Evolutionary conservation across 352 stramenopile species (phyloP).

Genomic region (Elongisporangium undulatum): DNA sequence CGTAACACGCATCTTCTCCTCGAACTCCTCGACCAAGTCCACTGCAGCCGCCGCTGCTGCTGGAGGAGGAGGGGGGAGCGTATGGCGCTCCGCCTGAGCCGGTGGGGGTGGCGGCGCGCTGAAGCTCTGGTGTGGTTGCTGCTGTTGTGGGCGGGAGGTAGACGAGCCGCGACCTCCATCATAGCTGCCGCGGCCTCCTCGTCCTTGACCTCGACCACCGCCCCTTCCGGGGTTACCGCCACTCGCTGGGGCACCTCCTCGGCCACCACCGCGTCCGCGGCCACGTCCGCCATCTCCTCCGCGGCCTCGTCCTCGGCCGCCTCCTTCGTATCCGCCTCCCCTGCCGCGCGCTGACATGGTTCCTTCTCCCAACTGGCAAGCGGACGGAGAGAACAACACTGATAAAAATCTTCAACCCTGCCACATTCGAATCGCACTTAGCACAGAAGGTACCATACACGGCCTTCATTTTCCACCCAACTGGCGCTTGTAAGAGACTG

Average conservation of each 20-base stretch:
- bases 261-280: background rate
- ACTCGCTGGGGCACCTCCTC: background rate
- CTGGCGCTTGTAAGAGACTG: background rate
- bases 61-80: background rate
- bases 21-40: slow-evolving; percentile 17
- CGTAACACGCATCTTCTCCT: slow-evolving; percentile 30
- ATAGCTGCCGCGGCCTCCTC: background rate
- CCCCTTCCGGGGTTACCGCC: background rate
- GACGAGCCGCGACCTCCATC: background rate
- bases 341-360: background rate
- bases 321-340: background rate
- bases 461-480: background rate
- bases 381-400: slow-evolving; percentile 1
- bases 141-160: background rate
- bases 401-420: slow-evolving; percentile 2
- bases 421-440: background rate
- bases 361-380: background rate
- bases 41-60: slow-evolving; percentile 4
- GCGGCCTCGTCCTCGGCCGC: slow-evolving; percentile 1
- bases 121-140: background rate
- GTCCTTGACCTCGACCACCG: background rate
- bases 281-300: background rate
- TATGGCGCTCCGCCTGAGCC: background rate
- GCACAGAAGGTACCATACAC: background rate
- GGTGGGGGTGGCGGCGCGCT: background rate